Evolutionary conservation across 495 filamentous ascomycete species (phyloP), one percentile per base, ranked within the genome.

Genomic region (Penicillium daleae): DNA sequence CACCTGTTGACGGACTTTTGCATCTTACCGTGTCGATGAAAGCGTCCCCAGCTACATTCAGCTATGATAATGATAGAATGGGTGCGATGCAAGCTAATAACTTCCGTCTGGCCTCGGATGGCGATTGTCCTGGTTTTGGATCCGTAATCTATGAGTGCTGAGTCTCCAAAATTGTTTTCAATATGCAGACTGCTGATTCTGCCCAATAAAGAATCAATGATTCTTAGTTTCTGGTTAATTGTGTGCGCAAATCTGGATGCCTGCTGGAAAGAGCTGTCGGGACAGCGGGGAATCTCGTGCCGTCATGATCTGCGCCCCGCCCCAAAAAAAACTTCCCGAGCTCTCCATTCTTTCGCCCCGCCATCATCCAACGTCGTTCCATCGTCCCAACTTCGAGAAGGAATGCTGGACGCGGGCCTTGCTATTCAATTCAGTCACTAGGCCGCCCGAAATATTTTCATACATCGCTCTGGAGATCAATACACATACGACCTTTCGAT

Each of bases 251-350:
- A 5, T 4, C 17, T 42, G n/a, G n/a, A 42, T 42, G 21, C 40
- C 8, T 42, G 37, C 40, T 42, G 8, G 17, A 26, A 26, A 15
- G 17, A 42, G 39, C 31, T 33, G 46, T 52, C 27, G 15, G 49
- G 13, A 6, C 40, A 21, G 42, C 21, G 42, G 42, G 51, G 51
- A n/a, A 29, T 26, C 51, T 44, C 22, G 33, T 33, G 40, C 51
- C 69, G 68, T 66, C 61, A 62, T 66, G 69, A 71, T 67, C 69
- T 63, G 57, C 66, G 51, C 46, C 66, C 69, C 66, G 66, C 63
- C 66, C 54, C 42, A 60, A 57, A 71, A n/a, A 31, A 71, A 65
- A 65, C 58, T 54, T 64, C 59, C 65, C 57, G 58, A 63, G 60
- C 59, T 61, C 53, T 24, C 42, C 42, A 46, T 46, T 24, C 51